phyloP scores from a whole-genome alignment of 352 stramenopile genomes.

The Stephanocyclus meneghinianus region DNA sequence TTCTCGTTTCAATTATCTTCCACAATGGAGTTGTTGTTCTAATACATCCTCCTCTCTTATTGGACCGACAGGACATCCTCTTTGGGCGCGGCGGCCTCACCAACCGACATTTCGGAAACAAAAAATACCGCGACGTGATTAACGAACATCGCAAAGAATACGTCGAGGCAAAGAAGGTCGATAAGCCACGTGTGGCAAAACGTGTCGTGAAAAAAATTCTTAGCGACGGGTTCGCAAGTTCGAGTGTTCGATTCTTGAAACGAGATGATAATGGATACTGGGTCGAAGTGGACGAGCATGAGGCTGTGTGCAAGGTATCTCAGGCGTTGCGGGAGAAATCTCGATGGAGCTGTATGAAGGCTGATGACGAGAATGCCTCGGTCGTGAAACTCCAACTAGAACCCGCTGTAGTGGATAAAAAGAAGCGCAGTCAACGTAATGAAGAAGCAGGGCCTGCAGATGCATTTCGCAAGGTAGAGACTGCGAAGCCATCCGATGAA shows the following conservation, averaged over 20 bases:
- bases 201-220: conserved; percentile 71
- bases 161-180: conserved; percentile 55
- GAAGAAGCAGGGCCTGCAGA: conserved; percentile 6
- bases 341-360: conserved; percentile 42
- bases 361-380: background rate
- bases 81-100: conserved; percentile 38
- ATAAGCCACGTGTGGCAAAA: conserved; percentile 71
- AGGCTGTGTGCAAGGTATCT: conserved; percentile 49
- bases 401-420: conserved; percentile 12
- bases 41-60: background rate
- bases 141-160: conserved; percentile 66
- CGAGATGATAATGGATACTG: conserved; percentile 71
- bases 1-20: background rate
- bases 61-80: conserved; percentile 42
- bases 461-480: background rate
- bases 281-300: conserved; percentile 68
- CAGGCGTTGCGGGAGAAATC: conserved; percentile 59
- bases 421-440: conserved; percentile 10
- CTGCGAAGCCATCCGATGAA: background rate
- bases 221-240: conserved; percentile 37
- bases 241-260: conserved; percentile 66
- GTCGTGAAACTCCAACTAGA: conserved; percentile 5
- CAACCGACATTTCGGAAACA: conserved; percentile 61
- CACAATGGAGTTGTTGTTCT: background rate
- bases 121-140: conserved; percentile 73